Evolutionary conservation across 75 land plant genomes (phyloP).

Genomic region (Picea sitchensis): DNA sequence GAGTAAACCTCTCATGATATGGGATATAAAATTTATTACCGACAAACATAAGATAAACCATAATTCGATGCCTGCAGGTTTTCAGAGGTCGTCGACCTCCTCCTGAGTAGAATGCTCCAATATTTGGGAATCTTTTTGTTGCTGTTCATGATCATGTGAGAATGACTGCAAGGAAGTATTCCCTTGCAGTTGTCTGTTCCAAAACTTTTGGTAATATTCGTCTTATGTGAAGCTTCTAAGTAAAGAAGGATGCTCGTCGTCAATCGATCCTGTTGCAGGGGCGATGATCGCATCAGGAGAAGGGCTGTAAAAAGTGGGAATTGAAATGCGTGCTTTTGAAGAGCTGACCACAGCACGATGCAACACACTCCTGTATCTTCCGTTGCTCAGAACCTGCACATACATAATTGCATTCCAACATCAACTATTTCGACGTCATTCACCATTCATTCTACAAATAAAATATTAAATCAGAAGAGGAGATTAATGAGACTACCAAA

Average conservation of each 20-base stretch:
- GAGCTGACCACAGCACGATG: constrained; percentile 58
- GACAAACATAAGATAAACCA: too few relatives aligned
- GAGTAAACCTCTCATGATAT: too few relatives aligned
- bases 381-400: constrained; percentile 57
- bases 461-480: too few relatives aligned
- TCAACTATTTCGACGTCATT: too few relatives aligned
- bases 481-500: too few relatives aligned
- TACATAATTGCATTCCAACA: too few relatives aligned
- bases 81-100: too few relatives aligned
- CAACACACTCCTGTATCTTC: constrained; percentile 52
- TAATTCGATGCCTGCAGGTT: too few relatives aligned
- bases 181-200: constrained; percentile 49
- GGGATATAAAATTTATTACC: too few relatives aligned
- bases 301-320: constrained; percentile 56
- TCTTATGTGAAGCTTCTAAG: constrained; percentile 44
- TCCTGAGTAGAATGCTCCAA: too few relatives aligned
- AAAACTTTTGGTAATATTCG: constrained; percentile 55
- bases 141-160: neutral
- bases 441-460: too few relatives aligned
- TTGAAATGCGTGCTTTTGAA: constrained; percentile 39
- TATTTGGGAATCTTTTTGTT: too few relatives aligned
- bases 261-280: constrained; percentile 31
- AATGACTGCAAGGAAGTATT: constrained; percentile 51
- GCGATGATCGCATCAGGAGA: constrained; percentile 42
- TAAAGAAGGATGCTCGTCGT: constrained; percentile 21